Base-by-base conservation (phyloP, 1,284 basidiomycete genomes). In the Ceratobasidium sp. region DNA sequence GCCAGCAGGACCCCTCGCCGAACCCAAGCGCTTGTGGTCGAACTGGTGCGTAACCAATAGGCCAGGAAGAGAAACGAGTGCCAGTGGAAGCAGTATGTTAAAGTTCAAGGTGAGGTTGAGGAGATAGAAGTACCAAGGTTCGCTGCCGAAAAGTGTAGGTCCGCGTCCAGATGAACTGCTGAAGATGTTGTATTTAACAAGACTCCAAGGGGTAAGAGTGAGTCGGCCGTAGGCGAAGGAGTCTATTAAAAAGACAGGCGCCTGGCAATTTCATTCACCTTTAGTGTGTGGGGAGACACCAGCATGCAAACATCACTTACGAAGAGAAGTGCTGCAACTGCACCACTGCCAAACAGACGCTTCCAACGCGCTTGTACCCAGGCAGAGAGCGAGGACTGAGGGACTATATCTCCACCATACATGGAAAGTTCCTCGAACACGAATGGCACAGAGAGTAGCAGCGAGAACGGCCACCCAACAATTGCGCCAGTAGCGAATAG, bases 391-490 rank as follows among this genome's bases (percentile, higher is more conserved):
- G 85, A 83, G 44, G 87, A 85, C 0, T 90, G 84, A 1, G 89
- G 84, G n/a, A 95, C 90, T 59, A 87, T 87, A 82, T 97, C 95
- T 6, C 89, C 90, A 15, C 93, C 93, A 65, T 87, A 89, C 15
- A 98, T 82, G 82, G 96, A 93, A 20, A 99, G 86, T 84, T 99
- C 96, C 84, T 99, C 98, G 77, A 96, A 83, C 2, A 98, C 91
- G 82, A 97, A 98, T 0, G 98, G 98, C 15, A 97, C 84, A 0
- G 95, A 91, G 4, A 99, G 87, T 0, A 95, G 91, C 2, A 96
- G 88, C 12, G 94, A 90, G 84, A 99, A 99, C 0, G 98, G 98
- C 98, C 98, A 99, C 20, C 97, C 98, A 48, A 97, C 89, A 66
- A 99, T 90, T 1, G 93, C 95, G 3, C 96, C 97, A 2, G 92